Conservation (phyloP, 169 alveolate species). For the Plasmodium reichenowi region DNA sequence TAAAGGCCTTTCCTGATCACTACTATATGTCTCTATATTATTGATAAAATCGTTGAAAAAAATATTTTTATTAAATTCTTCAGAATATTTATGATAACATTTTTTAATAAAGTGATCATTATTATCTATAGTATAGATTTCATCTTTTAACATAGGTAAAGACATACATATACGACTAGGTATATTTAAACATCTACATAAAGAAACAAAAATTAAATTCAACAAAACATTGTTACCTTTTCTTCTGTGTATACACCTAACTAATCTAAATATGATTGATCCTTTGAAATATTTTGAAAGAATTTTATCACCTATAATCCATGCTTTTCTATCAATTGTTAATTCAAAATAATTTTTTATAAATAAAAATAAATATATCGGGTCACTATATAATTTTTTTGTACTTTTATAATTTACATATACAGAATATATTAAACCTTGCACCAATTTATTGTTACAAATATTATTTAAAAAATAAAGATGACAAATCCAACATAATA, state of each 20-base stretch:
- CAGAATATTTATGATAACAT: conserved; percentile 17
- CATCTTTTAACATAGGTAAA: conserved; percentile 21
- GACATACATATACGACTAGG: conserved; percentile 74
- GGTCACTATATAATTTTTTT: conserved; percentile 50
- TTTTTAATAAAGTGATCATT: conserved; percentile 25
- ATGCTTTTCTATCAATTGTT: conserved; percentile 15
- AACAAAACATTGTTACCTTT: conserved; percentile 41
- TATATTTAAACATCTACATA: conserved; percentile 59
- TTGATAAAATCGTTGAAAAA: conserved; percentile 31
- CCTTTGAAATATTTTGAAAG: conserved; percentile 27
- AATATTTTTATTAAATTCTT: conserved; percentile 21
- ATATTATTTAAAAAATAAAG: conserved; percentile 31
- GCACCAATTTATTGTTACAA: conserved; percentile 45
- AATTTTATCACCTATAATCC: conserved; percentile 38
- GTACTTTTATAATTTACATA: conserved; percentile 47
- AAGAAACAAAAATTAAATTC: conserved; percentile 38
- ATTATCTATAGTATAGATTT: conserved; percentile 2
- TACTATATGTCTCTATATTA: background rate
- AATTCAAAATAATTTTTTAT: conserved; percentile 28
- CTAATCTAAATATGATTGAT: conserved; percentile 31
- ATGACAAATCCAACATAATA: conserved; percentile 64
- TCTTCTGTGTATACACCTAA: conserved; percentile 47
- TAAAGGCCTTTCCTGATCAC: background rate
- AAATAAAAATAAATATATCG: conserved; percentile 55
- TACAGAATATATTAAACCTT: conserved; percentile 53